Evolutionary conservation across 2,329 filamentous ascomycete species (phyloP).

Genomic region (Zymoseptoria ardabiliae): DNA sequence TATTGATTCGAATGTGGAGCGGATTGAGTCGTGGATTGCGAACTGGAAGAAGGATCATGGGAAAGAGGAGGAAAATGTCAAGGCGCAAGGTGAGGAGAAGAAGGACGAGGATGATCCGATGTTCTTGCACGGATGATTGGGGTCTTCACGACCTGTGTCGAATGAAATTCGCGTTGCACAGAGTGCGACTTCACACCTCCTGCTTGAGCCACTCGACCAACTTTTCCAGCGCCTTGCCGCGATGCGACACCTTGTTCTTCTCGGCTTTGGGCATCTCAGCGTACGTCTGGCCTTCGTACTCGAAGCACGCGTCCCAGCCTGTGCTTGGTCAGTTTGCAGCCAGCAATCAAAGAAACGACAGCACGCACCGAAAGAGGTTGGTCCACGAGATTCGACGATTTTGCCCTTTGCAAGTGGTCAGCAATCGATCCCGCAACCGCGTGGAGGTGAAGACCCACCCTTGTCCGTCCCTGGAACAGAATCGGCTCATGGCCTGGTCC

Average conservation of each 20-base stretch:
- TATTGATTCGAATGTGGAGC: constrained; percentile 80
- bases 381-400: constrained; percentile 78
- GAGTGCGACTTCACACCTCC: constrained; percentile 18
- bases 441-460: constrained; percentile 46
- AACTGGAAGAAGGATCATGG: constrained; percentile 69
- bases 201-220: constrained; percentile 64
- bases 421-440: not conserved
- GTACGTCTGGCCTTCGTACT: constrained; percentile 85
- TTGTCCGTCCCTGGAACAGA: constrained; percentile 84
- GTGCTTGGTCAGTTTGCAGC: not conserved
- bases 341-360: not conserved
- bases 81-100: constrained; percentile 17
- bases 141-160: not conserved
- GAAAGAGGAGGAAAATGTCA: constrained; percentile 23
- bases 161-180: not conserved
- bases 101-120: constrained; percentile 30
- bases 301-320: constrained; percentile 97
- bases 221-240: constrained; percentile 78
- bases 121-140: constrained; percentile 29
- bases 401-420: constrained; percentile 48
- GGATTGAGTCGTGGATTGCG: constrained; percentile 73
- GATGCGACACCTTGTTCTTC: constrained; percentile 92
- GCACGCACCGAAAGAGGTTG: constrained; percentile 68
- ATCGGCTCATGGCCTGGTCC: constrained; percentile 78
- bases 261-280: constrained; percentile 86